Evolutionary conservation across 768 basidiomycete genomes (phyloP).

Genomic region (Rhodotorula diobovata): DNA sequence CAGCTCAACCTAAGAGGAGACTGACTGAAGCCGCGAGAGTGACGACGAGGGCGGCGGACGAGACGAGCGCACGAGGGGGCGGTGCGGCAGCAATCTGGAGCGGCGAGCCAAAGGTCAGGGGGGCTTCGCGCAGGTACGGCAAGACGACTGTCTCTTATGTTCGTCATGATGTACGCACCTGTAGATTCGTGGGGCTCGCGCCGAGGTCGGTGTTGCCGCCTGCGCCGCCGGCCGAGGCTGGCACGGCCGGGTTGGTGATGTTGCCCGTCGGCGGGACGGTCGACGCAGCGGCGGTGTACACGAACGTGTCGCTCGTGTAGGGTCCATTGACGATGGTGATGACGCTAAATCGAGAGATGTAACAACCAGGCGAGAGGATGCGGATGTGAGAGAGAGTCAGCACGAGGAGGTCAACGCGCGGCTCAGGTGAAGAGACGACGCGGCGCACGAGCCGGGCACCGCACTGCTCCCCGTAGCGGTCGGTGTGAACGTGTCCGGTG

Average conservation of each 20-base stretch:
- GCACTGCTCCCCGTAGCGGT: conserved; percentile 4
- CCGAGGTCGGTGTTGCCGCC: conserved; percentile 3
- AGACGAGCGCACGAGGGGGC: not conserved
- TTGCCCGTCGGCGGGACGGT: conserved; percentile 31
- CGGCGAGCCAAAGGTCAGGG: not conserved
- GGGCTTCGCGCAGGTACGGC: not conserved
- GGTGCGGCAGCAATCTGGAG: not conserved
- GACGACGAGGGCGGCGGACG: not conserved
- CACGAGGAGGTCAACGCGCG: not conserved
- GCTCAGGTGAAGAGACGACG: not conserved
- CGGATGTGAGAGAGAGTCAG: not conserved
- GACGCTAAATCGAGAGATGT: conserved; percentile 6
- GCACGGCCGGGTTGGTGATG: conserved; percentile 9
- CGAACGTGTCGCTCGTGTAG: conserved; percentile 9
- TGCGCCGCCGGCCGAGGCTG: not conserved
- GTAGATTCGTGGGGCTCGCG: conserved; percentile 18
- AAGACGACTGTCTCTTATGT: not conserved
- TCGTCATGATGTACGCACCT: not conserved
- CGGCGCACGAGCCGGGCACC: conserved; percentile 12
- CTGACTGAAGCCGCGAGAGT: not conserved
- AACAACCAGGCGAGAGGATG: too few species aligned
- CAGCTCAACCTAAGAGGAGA: not conserved
- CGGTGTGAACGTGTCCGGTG: conserved; percentile 21
- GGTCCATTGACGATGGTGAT: conserved; percentile 14
- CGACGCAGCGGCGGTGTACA: conserved; percentile 12